phyloP scores from a whole-genome alignment of 108 stramenopile species.

The Hondaea fermentalgiana region DNA sequence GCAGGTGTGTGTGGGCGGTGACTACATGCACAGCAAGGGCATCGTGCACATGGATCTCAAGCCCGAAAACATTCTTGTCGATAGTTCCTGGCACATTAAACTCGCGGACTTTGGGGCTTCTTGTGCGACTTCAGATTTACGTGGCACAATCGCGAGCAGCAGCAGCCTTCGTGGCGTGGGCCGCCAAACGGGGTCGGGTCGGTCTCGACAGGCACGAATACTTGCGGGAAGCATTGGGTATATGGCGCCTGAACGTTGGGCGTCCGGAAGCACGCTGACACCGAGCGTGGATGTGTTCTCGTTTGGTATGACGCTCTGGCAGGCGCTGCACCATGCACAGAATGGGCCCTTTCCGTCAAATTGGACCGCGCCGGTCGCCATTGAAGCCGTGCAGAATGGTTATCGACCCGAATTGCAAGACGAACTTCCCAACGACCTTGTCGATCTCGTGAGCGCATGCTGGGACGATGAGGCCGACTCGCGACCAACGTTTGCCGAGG shows the following conservation, averaged over 20 bases:
- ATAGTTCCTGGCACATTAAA: neutral
- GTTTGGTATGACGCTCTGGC: neutral
- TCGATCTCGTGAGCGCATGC: neutral
- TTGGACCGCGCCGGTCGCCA: neutral
- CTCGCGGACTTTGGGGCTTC: neutral
- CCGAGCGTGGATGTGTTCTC: neutral
- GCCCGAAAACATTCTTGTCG: neutral
- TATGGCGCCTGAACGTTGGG: neutral
- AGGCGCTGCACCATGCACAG: neutral
- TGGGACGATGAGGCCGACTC: neutral
- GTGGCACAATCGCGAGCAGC: too few relatives aligned
- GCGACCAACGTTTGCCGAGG: neutral
- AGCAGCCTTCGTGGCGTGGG: neutral
- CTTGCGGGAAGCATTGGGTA: neutral
- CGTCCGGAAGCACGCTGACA: neutral
- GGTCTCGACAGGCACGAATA: neutral
- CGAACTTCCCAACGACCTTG: neutral
- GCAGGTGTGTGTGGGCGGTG: neutral
- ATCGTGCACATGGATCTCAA: constrained; percentile 10
- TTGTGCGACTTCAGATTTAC: neutral
- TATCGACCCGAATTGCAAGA: neutral
- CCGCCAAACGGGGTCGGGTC: neutral
- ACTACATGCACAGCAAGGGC: neutral
- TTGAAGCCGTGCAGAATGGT: neutral
- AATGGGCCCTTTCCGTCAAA: neutral